These are phyloP conservation scores for Trichoderma afroharzianum DNA, from an alignment of 2,329 filamentous ascomycete species.

Conservation along the genomic window DNA sequence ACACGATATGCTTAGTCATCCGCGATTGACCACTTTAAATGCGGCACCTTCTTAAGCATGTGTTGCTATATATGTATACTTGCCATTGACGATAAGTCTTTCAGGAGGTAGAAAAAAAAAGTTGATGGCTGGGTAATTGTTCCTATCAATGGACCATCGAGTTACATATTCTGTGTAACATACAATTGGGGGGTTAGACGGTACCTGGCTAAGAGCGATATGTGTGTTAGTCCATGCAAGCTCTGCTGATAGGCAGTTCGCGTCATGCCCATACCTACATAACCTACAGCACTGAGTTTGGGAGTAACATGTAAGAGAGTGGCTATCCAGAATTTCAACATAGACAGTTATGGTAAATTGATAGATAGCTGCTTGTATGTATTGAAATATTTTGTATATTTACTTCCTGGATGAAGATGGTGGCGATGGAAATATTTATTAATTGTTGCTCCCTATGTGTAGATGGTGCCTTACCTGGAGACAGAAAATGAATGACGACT, in stretches of 20 bases:
- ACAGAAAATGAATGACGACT: rapidly evolving
- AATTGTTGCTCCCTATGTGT: too few relatives aligned
- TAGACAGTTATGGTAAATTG: neutral
- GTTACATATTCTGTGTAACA: neutral
- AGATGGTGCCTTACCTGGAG: too few relatives aligned
- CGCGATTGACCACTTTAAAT: neutral
- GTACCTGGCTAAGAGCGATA: neutral
- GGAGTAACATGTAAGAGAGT: neutral
- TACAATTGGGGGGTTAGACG: neutral
- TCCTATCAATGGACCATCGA: neutral
- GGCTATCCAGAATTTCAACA: neutral
- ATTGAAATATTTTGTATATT: neutral
- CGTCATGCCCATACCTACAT: neutral
- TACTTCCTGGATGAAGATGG: neutral
- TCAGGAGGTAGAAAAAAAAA: too few relatives aligned
- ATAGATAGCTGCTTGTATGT: neutral
- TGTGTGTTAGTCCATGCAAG: neutral
- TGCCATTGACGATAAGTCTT: neutral
- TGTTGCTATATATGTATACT: neutral
- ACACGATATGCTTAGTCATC: neutral
- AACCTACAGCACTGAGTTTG: neutral
- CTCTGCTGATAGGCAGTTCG: neutral
- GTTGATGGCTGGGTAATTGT: too few relatives aligned
- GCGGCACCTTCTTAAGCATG: neutral
- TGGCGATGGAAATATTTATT: too few relatives aligned